Base-by-base conservation (phyloP, 257 asterid species). In the Primulina eburnea region DNA sequence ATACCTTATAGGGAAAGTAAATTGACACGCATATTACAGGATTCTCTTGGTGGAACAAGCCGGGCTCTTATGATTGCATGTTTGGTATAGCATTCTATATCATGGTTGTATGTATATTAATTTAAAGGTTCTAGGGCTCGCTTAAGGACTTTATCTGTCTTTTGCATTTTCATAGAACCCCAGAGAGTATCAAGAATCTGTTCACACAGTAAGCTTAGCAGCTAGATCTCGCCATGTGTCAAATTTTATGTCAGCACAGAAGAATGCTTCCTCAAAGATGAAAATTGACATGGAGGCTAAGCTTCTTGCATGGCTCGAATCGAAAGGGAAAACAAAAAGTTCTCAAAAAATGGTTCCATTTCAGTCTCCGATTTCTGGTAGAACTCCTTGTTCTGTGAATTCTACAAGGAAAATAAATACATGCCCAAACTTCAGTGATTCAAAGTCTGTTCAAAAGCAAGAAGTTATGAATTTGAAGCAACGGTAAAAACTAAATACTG, bases 41-140 rank as follows among this genome's bases (percentile, higher is more conserved):
- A 90, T 80, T 93, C 98, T 70, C 95, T 93, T 52, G 98, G 98
- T 67, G 94, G 97, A 79, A 86, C 86, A 62, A 90, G 96, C 30
- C 88, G 83, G 38, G 86, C 97, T 65, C 84, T 93, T 58, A 90
- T 93, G 97, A 80, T 93, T 4, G 91, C 97, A 64, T 93, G 99
- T 75, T 79, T 90, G 95, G 99, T 93, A 88, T 53, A 20, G 75
- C 17, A 69, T 26, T 65, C 38, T 14, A 34, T 34, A 33, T 65
- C 70, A 55, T 18, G 8, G 18, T 43, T 67, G 34, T 72, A 6
- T 6, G 11, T 11, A 16, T 52, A 12, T 71, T 2, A 18, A 32
- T 65, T 6, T 61, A 11, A 53, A 8, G 34, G 47, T 55, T 32
- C 6, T 28, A 14, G 53, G 35, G 8, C 67, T 53, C 8, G 29